phyloP scores from a whole-genome alignment of 2,329 filamentous ascomycete genomes.

The Neopestalotiopsis sp. region DNA sequence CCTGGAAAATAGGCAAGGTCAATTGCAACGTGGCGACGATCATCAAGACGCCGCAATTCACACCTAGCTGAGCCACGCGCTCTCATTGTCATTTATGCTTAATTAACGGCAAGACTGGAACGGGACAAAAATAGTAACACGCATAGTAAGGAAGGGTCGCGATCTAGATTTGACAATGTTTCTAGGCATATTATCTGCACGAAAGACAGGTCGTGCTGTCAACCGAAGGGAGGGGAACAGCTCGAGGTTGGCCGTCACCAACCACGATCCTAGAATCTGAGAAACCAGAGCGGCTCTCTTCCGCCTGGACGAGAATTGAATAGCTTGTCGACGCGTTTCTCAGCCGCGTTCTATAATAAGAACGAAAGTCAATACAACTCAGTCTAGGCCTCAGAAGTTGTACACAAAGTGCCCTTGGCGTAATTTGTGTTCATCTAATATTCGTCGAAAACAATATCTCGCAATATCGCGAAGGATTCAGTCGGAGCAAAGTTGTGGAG shows the following conservation, averaged over 20 bases:
- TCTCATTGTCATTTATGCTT: slow-evolving; percentile 38
- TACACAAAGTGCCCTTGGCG: slow-evolving; percentile 37
- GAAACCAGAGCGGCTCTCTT: slow-evolving; percentile 18
- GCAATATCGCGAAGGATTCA: slow-evolving; percentile 42
- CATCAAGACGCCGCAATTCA: background rate
- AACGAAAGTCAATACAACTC: background rate
- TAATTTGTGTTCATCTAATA: slow-evolving; percentile 52
- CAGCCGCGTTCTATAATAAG: slow-evolving; percentile 33
- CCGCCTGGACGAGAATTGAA: slow-evolving; percentile 16
- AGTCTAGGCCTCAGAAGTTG: slow-evolving; percentile 22
- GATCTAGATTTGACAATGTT: background rate
- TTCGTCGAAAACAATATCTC: slow-evolving; percentile 44
- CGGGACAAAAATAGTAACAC: slow-evolving; percentile 41
- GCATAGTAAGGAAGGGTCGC: background rate
- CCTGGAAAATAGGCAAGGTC: no score
- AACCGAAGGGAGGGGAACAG: background rate
- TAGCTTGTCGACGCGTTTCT: background rate
- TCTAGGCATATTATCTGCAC: background rate
- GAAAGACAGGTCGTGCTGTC: background rate
- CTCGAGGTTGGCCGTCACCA: slow-evolving; percentile 22
- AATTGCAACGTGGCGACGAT: background rate
- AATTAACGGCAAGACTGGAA: slow-evolving; percentile 37
- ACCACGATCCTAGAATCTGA: slow-evolving; percentile 28
- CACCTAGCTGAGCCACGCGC: slow-evolving; percentile 6
- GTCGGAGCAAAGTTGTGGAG: background rate